Base-by-base conservation (phyloP, 208 protist genomes). In the Leishmania aethiopica region DNA sequence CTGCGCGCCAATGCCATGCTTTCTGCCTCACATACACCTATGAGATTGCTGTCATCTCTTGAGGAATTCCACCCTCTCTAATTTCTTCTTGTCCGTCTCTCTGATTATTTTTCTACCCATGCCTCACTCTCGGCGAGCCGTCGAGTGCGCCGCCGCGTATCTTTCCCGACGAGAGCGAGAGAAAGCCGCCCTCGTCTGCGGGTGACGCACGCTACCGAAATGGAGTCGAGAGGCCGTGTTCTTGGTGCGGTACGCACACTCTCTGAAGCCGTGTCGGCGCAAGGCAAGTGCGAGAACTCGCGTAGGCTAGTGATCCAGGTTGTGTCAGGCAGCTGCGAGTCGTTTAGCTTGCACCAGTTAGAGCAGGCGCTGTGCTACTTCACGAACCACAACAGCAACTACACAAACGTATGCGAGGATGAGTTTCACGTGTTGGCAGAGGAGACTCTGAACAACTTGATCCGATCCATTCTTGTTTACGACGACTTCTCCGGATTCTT, bases 371-470 rank as follows among this genome's bases (percentile, higher is more conserved):
- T 97, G 25, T 71, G 84, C 55, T 92, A 89, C 78, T 97, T 92
- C 74, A 93, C 92, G 1, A 92, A 92, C 59, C 92, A 94, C 77
- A 98, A 98, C 80, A 96, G 92, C 81, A 91, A 90, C 45, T 98
- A 94, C 84, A 92, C 84, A 15, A 90, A 91, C 32, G 90, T 91
- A 1, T 88, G 84, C 10, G 83, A 91, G 76, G 88, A 96, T 71
- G 93, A 96, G 78, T 92, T 96, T 60, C 83, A 91, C 42, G 79
- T 90, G 37, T 82, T 98, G 13, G 85, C 82, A 22, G 90, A 94
- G 28, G 95, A 98, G 85, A 89, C 95, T 73, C 85, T 98, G 40
- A 98, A 98, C 84, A 98, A 98, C 84, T 80, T 80, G 25, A 96
- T 95, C 64, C 90, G 92, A 1, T 88, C 95, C 3, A 85, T 98